phyloP scores from a whole-genome alignment of 1,284 basidiomycete species.

The Blastosporella zonata region DNA sequence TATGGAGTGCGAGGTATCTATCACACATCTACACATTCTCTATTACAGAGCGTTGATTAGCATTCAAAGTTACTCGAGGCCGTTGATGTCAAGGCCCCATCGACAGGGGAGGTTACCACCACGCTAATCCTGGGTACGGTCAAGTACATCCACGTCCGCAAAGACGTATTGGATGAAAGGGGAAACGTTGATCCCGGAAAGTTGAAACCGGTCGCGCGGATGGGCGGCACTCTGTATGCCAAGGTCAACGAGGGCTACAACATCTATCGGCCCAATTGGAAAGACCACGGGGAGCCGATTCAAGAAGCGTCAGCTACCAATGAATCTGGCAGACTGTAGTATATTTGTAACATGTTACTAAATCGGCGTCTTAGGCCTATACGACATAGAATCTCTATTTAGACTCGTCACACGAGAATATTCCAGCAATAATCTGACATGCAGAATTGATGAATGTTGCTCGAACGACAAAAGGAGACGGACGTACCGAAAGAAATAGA shows the following conservation, averaged over 20 bases:
- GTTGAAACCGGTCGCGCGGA: conserved; percentile 49
- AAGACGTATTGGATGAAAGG: conserved; percentile 42
- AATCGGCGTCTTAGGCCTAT: neutral
- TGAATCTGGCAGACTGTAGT: neutral
- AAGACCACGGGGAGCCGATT: conserved; percentile 10
- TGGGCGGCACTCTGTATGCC: conserved; percentile 57
- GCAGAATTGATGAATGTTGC: neutral
- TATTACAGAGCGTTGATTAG: too few relatives aligned
- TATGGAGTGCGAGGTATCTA: conserved; percentile 64
- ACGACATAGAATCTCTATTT: conserved; percentile 40
- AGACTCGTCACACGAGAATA: conserved; percentile 48
- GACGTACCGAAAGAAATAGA: conserved; percentile 57
- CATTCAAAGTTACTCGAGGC: conserved; percentile 38
- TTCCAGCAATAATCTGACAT: conserved; percentile 39
- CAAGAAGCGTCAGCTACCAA: neutral
- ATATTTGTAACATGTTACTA: neutral
- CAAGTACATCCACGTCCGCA: conserved; percentile 60
- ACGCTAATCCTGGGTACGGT: conserved; percentile 58
- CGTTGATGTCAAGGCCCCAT: conserved; percentile 43
- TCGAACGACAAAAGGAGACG: neutral
- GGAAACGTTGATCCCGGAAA: conserved; percentile 51
- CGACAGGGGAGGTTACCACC: conserved; percentile 31
- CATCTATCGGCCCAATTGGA: conserved; percentile 16
- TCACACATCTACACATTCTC: too few relatives aligned
- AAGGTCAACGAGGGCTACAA: conserved; percentile 40